These are phyloP conservation scores for Globisporangium paddicum DNA, from an alignment of 352 stramenopile species.

Conservation along the genomic window DNA sequence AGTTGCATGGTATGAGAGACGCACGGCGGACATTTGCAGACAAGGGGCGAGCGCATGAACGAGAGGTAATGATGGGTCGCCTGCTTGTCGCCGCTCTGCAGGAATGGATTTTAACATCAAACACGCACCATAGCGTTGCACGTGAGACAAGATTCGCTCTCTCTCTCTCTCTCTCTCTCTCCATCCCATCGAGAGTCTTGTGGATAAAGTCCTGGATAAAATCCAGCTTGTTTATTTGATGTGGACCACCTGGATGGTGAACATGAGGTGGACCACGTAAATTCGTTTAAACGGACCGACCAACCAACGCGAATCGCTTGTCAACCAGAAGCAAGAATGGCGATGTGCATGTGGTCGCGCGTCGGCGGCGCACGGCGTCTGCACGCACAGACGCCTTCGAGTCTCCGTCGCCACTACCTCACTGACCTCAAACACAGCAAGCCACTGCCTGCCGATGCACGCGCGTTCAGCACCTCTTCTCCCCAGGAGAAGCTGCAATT, in stretches of 20 bases:
- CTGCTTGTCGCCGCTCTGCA: not conserved
- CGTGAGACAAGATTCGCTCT: not conserved
- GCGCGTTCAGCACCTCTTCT: not conserved
- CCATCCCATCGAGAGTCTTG: too few relatives aligned
- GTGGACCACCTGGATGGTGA: not conserved
- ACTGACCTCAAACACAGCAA: not conserved
- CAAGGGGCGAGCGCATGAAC: not conserved
- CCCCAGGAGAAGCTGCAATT: slow-evolving; percentile 9
- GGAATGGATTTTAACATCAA: not conserved
- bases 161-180: too few relatives aligned
- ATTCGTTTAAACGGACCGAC: not conserved
- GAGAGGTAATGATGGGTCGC: not conserved
- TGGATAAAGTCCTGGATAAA: too few relatives aligned
- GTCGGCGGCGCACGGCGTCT: slow-evolving; percentile 1
- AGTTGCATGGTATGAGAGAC: not conserved
- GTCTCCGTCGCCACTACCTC: not conserved
- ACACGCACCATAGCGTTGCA: not conserved
- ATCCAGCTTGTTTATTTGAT: too few relatives aligned
- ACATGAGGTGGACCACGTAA: too few relatives aligned
- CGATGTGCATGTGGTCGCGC: slow-evolving; percentile 7
- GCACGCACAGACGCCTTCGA: not conserved
- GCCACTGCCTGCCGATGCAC: not conserved
- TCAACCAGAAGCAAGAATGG: not conserved
- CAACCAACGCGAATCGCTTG: not conserved
- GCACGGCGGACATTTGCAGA: not conserved